Percentiles rank a stretch among this genome's conserved stretches.
Conservation (phyloP, 176 grass and related monocot genomes). For the Pontederia crassipes region DNA sequence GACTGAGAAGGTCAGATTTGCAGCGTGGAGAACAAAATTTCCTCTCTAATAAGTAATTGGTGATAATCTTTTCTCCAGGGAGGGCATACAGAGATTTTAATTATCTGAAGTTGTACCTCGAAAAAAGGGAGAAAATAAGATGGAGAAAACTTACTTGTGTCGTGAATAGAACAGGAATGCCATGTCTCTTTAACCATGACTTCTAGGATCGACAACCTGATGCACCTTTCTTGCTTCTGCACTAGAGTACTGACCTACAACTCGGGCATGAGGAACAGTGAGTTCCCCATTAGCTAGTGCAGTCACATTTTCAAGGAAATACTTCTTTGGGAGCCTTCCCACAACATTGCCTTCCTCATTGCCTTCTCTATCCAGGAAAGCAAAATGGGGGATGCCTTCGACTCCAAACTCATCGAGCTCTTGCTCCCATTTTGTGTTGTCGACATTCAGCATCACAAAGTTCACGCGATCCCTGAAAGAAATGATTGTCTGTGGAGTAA, state of each 20-base stretch:
- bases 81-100: no score
- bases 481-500: background rate
- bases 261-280: constrained; percentile 59
- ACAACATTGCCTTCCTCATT: constrained; percentile 95
- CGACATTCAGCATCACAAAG: constrained; percentile 98
- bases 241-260: constrained; percentile 64
- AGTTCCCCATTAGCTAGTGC: constrained; percentile 71
- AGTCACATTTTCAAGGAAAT: constrained; percentile 85
- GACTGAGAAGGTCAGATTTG: no score
- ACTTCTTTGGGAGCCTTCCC: constrained; percentile 62
- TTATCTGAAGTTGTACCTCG: no score
- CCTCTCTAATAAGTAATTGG: no score
- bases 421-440: constrained; percentile 98
- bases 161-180: no score
- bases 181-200: constrained; percentile 45
- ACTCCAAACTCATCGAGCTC: constrained; percentile 96
- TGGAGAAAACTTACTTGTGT: no score
- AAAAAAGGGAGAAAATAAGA: no score
- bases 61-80: no score
- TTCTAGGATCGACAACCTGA: constrained; percentile 87
- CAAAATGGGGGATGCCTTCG: constrained; percentile 91
- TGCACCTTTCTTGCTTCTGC: constrained; percentile 70
- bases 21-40: no score
- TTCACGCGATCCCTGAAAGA: constrained; percentile 57
- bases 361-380: constrained; percentile 85